Evolutionary conservation across 164 flowering plant species (phyloP), one percentile per base, ranked within the genome.

Genomic region (Saururus chinensis): DNA sequence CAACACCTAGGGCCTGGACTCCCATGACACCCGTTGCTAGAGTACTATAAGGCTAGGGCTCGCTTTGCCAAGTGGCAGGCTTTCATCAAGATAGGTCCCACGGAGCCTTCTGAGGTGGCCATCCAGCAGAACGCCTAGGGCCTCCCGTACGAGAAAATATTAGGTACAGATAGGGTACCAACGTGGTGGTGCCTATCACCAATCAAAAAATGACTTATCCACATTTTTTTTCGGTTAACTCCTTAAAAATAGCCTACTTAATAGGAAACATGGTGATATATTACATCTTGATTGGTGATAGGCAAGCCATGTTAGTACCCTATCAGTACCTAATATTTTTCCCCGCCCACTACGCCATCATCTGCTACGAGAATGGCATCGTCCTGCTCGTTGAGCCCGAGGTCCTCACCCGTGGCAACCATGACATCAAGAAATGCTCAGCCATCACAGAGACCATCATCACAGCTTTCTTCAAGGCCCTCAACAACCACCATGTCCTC

Each of bases 361-460:
- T 88, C 11, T 88, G 96, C 58, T 92, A 88, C 73, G 92, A 88
- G 75, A 86, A 84, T 49, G 92, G 96, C 19, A 75, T 88, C 16
- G 96, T 88, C 24, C 96, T 92, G 0, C 86, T 88, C 49, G 96
- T 88, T 2, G 96, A 88, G 74, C 96, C 96, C 0, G 96, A 88
- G 77, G 59, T 88, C 7, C 68, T 86, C 0, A 86, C 92, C 3
- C 92, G 86, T 35, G 96, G 96, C 4, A 2, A 21, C 57, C 96
- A 88, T 60, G 92, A 80, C 57, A 84, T 86, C 35, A 49, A 74
- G 62, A 81, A 80, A 56, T 86, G 92, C 54, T 90, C 89, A 0
- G 85, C 81, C 20, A 92, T 64, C 0, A 88, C 96, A 0, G 92
- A 88, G 64, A 78, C 71, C 9, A 88, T 88, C 48, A 70, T 88